Conservation (phyloP, 805 yeast species). For the Saccharomycopsis lassenensis region DNA sequence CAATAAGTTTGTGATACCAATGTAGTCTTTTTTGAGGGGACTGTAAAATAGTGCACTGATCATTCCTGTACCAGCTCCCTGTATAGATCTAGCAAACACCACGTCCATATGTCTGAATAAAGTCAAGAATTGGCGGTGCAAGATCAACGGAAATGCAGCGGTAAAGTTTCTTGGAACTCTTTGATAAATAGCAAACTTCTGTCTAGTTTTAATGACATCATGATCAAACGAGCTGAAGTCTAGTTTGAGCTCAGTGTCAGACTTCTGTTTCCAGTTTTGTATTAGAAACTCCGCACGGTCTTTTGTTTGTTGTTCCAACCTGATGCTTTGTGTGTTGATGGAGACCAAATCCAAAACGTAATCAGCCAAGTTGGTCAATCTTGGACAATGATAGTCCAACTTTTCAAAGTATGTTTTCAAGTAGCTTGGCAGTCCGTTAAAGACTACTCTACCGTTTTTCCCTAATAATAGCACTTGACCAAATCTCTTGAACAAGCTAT, state of each 20-base stretch:
- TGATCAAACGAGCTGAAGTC: not conserved
- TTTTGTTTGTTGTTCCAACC: conserved; percentile 31
- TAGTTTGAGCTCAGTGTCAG: not conserved
- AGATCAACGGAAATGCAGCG: conserved; percentile 9
- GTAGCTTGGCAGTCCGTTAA: conserved; percentile 42
- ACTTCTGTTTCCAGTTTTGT: conserved; percentile 26
- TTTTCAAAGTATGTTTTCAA: conserved; percentile 37
- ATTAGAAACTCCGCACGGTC: conserved; percentile 31
- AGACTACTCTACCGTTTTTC: conserved; percentile 61
- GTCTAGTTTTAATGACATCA: not conserved
- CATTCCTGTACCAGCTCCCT: conserved; percentile 51
- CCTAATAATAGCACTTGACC: conserved; percentile 66
- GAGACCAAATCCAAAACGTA: conserved; percentile 62
- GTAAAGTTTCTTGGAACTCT: conserved; percentile 17
- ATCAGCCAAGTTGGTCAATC: conserved; percentile 61
- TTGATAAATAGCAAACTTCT: conserved; percentile 18
- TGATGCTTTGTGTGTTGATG: conserved; percentile 34
- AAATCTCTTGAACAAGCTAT: conserved; percentile 50
- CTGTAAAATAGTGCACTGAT: conserved; percentile 60
- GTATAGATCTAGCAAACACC: conserved; percentile 51
- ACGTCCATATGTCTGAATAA: conserved; percentile 45
- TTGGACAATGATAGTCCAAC: conserved; percentile 48
- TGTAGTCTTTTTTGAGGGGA: conserved; percentile 35
- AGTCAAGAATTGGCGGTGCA: conserved; percentile 31
- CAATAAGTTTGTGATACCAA: conserved; percentile 53